These are phyloP conservation scores for Camelina sativa DNA, from an alignment of 345 rosid species.

Conservation along the genomic window DNA sequence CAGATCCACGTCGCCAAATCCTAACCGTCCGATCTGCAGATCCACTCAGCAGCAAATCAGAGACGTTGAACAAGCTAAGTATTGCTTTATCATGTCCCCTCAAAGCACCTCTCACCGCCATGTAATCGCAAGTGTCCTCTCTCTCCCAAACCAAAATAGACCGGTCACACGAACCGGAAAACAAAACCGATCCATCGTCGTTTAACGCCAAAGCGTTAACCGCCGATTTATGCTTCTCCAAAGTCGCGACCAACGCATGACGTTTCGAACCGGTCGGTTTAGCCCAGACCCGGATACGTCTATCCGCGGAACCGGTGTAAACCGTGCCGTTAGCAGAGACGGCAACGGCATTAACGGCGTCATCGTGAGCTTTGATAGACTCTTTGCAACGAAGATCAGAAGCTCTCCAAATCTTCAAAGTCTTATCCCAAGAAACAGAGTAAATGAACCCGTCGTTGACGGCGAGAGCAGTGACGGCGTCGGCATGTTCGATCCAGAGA, in stretches of 20 bases:
- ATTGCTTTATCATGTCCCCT: slow-evolving; percentile 86
- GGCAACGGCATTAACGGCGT: slow-evolving; percentile 79
- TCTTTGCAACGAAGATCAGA: slow-evolving; percentile 74
- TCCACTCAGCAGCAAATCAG: slow-evolving; percentile 74
- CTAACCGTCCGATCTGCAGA: slow-evolving; percentile 89
- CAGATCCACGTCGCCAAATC: slow-evolving; percentile 73
- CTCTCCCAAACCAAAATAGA: slow-evolving; percentile 94
- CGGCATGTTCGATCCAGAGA: slow-evolving; percentile 91
- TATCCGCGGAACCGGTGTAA: slow-evolving; percentile 90
- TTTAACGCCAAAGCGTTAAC: slow-evolving; percentile 79
- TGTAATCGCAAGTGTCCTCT: slow-evolving; percentile 73
- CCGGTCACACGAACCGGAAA: slow-evolving; percentile 94
- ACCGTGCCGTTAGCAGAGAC: slow-evolving; percentile 71
- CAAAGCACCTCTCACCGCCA: slow-evolving; percentile 80
- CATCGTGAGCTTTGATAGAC: slow-evolving; percentile 78
- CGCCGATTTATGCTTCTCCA: slow-evolving; percentile 89
- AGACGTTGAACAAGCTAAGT: slow-evolving; percentile 61
- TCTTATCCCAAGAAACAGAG: slow-evolving; percentile 92
- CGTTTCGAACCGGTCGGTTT: slow-evolving; percentile 56
- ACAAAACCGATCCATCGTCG: slow-evolving; percentile 76
- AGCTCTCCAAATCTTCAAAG: slow-evolving; percentile 78
- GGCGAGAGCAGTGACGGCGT: slow-evolving; percentile 84
- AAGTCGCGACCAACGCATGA: slow-evolving; percentile 58
- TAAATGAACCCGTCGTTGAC: slow-evolving; percentile 60
- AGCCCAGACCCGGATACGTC: slow-evolving; percentile 80